Evolutionary conservation across 2,329 filamentous ascomycete genomes (phyloP).

Genomic region (Ascochyta fabae): DNA sequence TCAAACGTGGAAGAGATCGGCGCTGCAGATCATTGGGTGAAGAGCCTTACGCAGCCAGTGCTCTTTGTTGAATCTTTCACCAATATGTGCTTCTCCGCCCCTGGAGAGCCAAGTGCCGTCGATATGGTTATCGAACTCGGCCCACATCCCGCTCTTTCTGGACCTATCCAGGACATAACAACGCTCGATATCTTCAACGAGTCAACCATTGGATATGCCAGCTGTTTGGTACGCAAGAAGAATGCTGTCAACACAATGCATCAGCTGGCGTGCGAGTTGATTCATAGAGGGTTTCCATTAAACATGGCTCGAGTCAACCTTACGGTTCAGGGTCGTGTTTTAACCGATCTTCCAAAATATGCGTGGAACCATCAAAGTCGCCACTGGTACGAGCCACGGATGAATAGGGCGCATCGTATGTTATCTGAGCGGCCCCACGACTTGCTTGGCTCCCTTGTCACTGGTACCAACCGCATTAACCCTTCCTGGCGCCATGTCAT

Average conservation of each 20-base stretch:
- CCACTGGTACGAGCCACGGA: conserved; percentile 37
- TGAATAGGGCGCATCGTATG: conserved; percentile 27
- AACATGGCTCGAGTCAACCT: conserved; percentile 22
- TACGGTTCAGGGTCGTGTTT: not conserved
- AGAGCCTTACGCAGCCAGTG: conserved; percentile 9
- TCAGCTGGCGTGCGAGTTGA: not conserved
- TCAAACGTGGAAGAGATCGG: not conserved
- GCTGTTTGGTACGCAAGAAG: conserved; percentile 19
- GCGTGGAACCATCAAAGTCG: conserved; percentile 42
- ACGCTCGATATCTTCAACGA: conserved; percentile 1
- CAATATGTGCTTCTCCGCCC: conserved; percentile 6
- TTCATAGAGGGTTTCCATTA: conserved; percentile 8
- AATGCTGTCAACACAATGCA: conserved; percentile 22
- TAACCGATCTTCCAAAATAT: conserved; percentile 40
- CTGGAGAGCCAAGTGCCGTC: not conserved
- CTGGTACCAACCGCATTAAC: conserved; percentile 21
- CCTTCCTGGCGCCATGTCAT: conserved; percentile 29
- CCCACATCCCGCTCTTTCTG: conserved; percentile 7
- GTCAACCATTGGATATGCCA: conserved; percentile 25
- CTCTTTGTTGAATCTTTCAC: conserved; percentile 6
- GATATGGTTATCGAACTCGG: conserved; percentile 14
- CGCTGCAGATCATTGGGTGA: conserved; percentile 8
- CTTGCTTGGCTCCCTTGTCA: conserved; percentile 25
- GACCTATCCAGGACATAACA: conserved; percentile 18
- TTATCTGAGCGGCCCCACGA: conserved; percentile 18